Base-by-base conservation (phyloP, 169 alveolate genomes). In the Perkinsus olseni region DNA sequence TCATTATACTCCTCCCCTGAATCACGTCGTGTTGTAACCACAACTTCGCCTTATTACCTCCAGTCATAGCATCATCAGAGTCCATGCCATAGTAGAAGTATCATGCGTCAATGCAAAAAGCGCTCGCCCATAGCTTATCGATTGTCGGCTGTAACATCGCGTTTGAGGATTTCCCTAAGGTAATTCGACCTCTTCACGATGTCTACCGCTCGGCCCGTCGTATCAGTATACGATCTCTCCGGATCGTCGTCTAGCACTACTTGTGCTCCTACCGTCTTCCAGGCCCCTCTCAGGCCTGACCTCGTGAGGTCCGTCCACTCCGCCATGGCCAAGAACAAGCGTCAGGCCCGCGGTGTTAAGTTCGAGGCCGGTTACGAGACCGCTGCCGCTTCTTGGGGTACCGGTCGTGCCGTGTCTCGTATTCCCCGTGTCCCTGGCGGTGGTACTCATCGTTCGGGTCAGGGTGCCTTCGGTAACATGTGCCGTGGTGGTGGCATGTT, bases 401-500 rank as follows among this genome's bases (percentile, higher is more conserved):
- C 99, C 45, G 99, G 99, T 94, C 97, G 99, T 94, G 99, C 99
- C 74, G 99, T 99, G 40, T 98, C 99, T 91, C 98, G 99, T 95
- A 98, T 99, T 94, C 99, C 99, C 91, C 98, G 99, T 95, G 99
- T 99, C 45, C 98, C 99, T 45, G 99, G 99, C 90, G 99, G 99
- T 90, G 99, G 99, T 92, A 99, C 99, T 82, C 99, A 98, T 96
- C 96, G 99, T 74, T 97, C 99, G 74, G 99, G 99, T 37, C 99
- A 99, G 97, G 99, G 99, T 74, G 99, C 99, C 92, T 99, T 98
- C 96, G 99, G 99, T 92, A 99, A 99, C 98, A 96, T 98, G 98
- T 98, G 99, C 95, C 97, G 99, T 93, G 99, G 99, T 91, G 99
- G 99, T 93, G 99, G 99, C 93, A 99, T 99, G 99, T 99, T 98